Base-by-base conservation (phyloP, 768 basidiomycete genomes). In the Rubroboletus satanas region DNA sequence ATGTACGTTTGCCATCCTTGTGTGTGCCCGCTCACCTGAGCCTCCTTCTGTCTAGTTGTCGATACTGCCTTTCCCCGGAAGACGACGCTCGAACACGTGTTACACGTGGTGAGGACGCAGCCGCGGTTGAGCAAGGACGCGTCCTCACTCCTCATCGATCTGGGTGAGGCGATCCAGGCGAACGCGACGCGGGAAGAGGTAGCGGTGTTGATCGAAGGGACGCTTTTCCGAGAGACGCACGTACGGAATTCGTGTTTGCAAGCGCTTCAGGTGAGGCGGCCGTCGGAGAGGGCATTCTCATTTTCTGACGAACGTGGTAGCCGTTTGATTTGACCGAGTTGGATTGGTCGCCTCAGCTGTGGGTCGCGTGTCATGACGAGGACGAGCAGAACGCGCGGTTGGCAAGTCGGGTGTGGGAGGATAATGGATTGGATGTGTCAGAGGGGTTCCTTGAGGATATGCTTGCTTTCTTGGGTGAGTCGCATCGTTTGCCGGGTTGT, bases 281-380 rank as follows among this genome's bases (percentile, higher is more conserved):
- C 17, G 3, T 26, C n/a, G 7, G 15, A 18, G 11, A 45, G 3
- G 4, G 26, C 26, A 26, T 26, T 26, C 2, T 15, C 23, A 1
- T 15, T 21, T 47, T 18, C 23, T 15, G 32, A 33, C n/a, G n/a
- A 15, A 23, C 6, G 7, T 7, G 6, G 8, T 56, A 98, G 92
- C 88, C 94, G 0, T 88, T 98, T 60, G 97, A 98, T 71, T 70
- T 98, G 45, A 98, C 95, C 0, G 96, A 98, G 45, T 68, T 93
- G 36, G 94, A 97, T 57, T 99, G 94, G 88, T 90, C 88, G 2
- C 83, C 89, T 0, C 85, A 90, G 66, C 70, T 99, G 1, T 91
- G 92, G 85, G 79, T 98, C 37, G 89, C 89, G 5, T 85, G 82
- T 50, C 93, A 98, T 61, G 97, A 98, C 55, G 85, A 83, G 49